These are phyloP conservation scores for Monosporozyma yasuniensis DNA, from an alignment of 805 yeast genomes.

Conservation along the genomic window DNA sequence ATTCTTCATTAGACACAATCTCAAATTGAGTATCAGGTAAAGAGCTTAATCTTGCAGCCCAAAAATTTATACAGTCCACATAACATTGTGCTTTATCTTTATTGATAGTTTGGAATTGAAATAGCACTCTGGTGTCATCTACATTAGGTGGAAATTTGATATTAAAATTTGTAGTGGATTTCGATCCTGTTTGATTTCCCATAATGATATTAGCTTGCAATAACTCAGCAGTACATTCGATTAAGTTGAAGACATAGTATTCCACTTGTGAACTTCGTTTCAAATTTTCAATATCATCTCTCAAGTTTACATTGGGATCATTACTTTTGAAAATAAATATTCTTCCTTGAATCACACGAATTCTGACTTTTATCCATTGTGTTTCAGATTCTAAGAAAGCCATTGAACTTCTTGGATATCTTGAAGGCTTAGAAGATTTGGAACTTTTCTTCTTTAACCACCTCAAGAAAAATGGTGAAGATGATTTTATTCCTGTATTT, in stretches of 20 bases:
- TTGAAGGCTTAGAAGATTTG: background rate
- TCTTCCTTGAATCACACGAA: slow-evolving; percentile 23
- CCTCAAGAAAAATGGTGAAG: slow-evolving; percentile 7
- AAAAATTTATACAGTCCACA: slow-evolving; percentile 73
- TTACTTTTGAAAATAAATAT: slow-evolving; percentile 14
- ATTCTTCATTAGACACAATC: slow-evolving; percentile 64
- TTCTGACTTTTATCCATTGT: slow-evolving; percentile 16
- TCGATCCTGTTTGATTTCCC: background rate
- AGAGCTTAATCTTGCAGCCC: slow-evolving; percentile 81
- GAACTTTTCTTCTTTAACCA: slow-evolving; percentile 14
- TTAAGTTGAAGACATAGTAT: slow-evolving; percentile 18
- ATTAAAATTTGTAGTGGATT: slow-evolving; percentile 15
- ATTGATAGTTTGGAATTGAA: slow-evolving; percentile 60
- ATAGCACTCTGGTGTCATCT: slow-evolving; percentile 27
- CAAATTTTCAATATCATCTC: slow-evolving; percentile 7
- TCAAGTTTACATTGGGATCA: background rate
- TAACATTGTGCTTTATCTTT: slow-evolving; percentile 58
- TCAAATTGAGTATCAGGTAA: slow-evolving; percentile 63
- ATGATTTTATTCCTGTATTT: background rate
- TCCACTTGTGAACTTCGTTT: slow-evolving; percentile 1
- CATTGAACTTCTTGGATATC: slow-evolving; percentile 5
- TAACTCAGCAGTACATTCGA: slow-evolving; percentile 21
- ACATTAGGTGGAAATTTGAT: slow-evolving; percentile 17
- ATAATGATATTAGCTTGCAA: slow-evolving; percentile 25
- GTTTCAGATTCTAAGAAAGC: slow-evolving; percentile 18